phyloP scores from a whole-genome alignment of 2,329 filamentous ascomycete species.

The Fusarium sp. region DNA sequence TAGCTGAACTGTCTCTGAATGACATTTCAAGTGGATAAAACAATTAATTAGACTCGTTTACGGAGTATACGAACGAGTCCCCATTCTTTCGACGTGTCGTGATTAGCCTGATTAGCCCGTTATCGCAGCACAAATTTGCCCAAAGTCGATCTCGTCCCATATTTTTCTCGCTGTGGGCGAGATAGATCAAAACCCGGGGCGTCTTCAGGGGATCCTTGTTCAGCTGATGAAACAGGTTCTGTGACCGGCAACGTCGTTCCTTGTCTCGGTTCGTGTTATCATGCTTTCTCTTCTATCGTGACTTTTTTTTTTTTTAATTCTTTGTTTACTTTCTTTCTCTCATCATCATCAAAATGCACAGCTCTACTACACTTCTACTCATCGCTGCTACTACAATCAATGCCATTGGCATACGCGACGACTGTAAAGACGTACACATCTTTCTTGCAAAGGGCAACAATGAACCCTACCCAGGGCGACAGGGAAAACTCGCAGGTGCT shows the following conservation, averaged over 20 bases:
- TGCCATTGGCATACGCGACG: conserved; percentile 2
- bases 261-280: not conserved
- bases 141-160: not conserved
- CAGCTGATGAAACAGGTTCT: conserved; percentile 1
- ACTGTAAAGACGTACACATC: conserved; percentile 16
- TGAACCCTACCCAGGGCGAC: conserved; percentile 16
- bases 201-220: not conserved
- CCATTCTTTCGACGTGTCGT: not conserved
- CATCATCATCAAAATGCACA: not conserved
- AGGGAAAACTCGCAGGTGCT: conserved; percentile 1
- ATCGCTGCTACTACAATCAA: not conserved
- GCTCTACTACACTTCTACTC: not conserved
- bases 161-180: not conserved
- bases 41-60: not conserved
- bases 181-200: not conserved
- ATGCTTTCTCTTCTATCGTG: not conserved
- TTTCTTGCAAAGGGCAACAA: conserved; percentile 23
- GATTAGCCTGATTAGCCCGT: not conserved
- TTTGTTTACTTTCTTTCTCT: not conserved
- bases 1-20: not conserved
- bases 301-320: not conserved
- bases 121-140: not conserved
- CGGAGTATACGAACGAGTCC: not conserved
- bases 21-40: not conserved
- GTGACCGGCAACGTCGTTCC: not conserved